Percentiles rank a stretch among this genome's conserved stretches.
Evolutionary conservation across 306 rosid species (phyloP).

Genomic region (Cercis canadensis): DNA sequence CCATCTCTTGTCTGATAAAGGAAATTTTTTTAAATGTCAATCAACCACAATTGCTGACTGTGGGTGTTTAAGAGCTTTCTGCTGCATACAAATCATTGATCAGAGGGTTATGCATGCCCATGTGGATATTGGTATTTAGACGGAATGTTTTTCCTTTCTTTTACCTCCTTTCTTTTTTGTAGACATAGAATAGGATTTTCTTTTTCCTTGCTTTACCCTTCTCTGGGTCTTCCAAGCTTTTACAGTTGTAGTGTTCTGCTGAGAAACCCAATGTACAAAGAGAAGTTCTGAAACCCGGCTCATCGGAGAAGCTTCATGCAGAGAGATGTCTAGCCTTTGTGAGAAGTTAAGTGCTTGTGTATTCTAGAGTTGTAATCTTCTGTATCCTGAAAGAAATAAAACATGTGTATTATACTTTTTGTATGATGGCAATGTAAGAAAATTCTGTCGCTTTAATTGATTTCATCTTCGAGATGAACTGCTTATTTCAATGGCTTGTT

Average conservation of each 20-base stretch:
- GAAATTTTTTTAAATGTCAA: constrained; percentile 3
- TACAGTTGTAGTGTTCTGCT: constrained; percentile 34
- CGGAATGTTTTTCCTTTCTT: not conserved
- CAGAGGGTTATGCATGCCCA: constrained; percentile 26
- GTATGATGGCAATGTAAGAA: constrained; percentile 18
- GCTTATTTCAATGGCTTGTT: too few relatives aligned
- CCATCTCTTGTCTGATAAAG: constrained; percentile 31
- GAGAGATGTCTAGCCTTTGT: constrained; percentile 36
- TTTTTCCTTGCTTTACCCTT: constrained; percentile 13
- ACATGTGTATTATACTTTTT: constrained; percentile 16
- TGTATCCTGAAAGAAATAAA: constrained; percentile 41
- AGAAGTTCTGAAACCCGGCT: constrained; percentile 40
- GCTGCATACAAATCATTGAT: constrained; percentile 33
- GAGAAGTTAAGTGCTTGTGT: constrained; percentile 40
- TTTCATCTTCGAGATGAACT: too few relatives aligned
- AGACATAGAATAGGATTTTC: constrained; percentile 38
- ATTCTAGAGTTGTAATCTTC: constrained; percentile 42
- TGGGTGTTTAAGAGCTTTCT: constrained; percentile 38
- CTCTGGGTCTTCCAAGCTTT: constrained; percentile 38
- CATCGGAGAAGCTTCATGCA: constrained; percentile 25
- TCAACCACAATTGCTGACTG: constrained; percentile 35
- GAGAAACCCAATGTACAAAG: constrained; percentile 42
- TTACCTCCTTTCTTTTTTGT: not conserved
- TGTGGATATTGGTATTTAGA: constrained; percentile 38
- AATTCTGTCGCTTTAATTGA: not conserved